Conservation (phyloP, 331 rosid species). For the Saraca asoca region DNA sequence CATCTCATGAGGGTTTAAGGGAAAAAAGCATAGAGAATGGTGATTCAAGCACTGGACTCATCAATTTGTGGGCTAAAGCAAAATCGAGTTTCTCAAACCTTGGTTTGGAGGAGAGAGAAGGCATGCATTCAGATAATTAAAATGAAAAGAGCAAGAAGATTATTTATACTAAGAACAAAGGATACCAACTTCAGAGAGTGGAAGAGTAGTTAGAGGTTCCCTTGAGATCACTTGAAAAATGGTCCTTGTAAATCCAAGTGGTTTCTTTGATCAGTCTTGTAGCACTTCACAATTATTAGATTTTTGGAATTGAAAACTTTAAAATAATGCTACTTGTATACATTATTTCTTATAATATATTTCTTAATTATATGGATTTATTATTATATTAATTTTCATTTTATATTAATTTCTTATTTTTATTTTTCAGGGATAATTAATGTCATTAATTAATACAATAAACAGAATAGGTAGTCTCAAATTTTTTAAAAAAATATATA, state of each 20-base stretch:
- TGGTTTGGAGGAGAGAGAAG: constrained; percentile 36
- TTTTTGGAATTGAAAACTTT: constrained; percentile 73
- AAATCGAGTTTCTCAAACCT: constrained; percentile 35
- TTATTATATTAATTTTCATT: too few relatives aligned
- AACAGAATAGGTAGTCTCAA: too few relatives aligned
- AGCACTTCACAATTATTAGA: constrained; percentile 61
- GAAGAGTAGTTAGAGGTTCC: constrained; percentile 46
- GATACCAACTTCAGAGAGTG: constrained; percentile 41
- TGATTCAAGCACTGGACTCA: too few relatives aligned
- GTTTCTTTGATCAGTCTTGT: constrained; percentile 52
- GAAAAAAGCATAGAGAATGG: too few relatives aligned
- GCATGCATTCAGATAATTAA: constrained; percentile 38
- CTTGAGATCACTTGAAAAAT: constrained; percentile 53
- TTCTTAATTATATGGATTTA: too few relatives aligned
- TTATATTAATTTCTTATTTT: too few relatives aligned
- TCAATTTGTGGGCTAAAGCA: too few relatives aligned
- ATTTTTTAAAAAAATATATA: too few relatives aligned
- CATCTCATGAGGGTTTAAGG: constrained; percentile 35
- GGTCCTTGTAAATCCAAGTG: constrained; percentile 56
- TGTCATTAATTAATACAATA: too few relatives aligned
- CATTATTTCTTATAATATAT: too few relatives aligned
- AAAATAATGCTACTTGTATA: too few relatives aligned
- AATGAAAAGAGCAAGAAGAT: constrained; percentile 38
- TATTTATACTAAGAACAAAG: constrained; percentile 42
- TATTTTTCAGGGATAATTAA: too few relatives aligned